A percentile compares a stretch with the other conserved stretches of the same genome.
Conservation (phyloP, 768 basidiomycete genomes). For the Lactarius tabidus region DNA sequence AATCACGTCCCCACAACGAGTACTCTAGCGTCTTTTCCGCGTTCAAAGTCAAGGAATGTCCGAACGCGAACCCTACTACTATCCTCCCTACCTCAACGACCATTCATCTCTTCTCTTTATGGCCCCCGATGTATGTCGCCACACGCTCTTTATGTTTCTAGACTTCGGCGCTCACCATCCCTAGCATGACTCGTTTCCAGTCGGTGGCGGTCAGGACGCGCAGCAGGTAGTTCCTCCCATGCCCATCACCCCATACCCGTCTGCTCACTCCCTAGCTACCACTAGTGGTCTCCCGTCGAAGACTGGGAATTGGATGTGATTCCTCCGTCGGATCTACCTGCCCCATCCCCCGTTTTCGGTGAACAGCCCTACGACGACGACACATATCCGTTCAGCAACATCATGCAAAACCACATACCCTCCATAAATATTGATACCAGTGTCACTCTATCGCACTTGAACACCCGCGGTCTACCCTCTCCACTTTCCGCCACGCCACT, state of each 20-base stretch:
- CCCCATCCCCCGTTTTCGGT: not conserved
- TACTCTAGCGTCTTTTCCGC: not conserved
- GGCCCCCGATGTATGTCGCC: constrained; percentile 3
- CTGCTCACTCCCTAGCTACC: not conserved
- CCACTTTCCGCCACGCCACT: constrained; percentile 13
- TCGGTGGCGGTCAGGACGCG: constrained; percentile 12
- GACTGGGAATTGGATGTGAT: not conserved
- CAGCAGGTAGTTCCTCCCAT: constrained; percentile 14
- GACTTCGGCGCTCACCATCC: constrained; percentile 6
- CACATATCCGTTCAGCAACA: not conserved
- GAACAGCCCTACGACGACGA: constrained; percentile 1
- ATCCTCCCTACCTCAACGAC: not conserved
- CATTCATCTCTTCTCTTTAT: constrained; percentile 4
- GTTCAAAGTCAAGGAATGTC: constrained; percentile 7
- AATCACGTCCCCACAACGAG: not conserved
- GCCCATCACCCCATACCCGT: not conserved
- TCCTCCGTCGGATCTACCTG: not conserved
- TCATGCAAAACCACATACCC: not conserved
- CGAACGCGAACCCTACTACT: not conserved
- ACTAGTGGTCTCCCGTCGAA: constrained; percentile 7
- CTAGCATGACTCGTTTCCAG: constrained; percentile 14
- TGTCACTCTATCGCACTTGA: constrained; percentile 6
- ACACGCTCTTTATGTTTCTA: not conserved
- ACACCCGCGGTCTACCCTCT: constrained; percentile 10
- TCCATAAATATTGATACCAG: constrained; percentile 19